phyloP scores from a whole-genome alignment of 441 rosid genomes.

The Hura crepitans region DNA sequence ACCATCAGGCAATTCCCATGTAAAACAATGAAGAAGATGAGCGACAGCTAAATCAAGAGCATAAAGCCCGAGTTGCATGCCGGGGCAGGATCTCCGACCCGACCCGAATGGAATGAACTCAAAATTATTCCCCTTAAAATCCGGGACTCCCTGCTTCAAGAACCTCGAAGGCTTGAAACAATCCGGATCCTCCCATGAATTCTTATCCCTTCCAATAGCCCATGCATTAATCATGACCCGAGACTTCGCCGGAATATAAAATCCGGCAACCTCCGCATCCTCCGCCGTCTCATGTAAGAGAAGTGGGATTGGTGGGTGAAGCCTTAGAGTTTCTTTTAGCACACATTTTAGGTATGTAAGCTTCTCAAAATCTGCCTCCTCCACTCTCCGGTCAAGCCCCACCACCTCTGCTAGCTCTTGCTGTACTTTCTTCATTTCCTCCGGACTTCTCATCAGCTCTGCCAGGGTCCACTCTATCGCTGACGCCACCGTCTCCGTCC shows the following conservation, averaged over 20 bases:
- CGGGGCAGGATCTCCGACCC: constrained; percentile 97
- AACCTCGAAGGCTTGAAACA: constrained; percentile 75
- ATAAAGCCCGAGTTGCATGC: constrained; percentile 90
- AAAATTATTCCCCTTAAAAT: constrained; percentile 74
- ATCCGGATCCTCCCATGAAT: constrained; percentile 75
- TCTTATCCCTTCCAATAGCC: constrained; percentile 74
- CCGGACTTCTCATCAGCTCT: constrained; percentile 74
- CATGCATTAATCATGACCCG: constrained; percentile 83
- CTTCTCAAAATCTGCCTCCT: constrained; percentile 71
- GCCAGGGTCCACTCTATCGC: constrained; percentile 89
- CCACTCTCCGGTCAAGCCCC: constrained; percentile 76
- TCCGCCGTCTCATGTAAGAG: constrained; percentile 89
- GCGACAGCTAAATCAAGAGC: constrained; percentile 75
- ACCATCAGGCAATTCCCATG: constrained; percentile 90
- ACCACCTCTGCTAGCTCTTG: constrained; percentile 76
- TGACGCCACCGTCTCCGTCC: constrained; percentile 95
- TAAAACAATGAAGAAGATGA: constrained; percentile 73
- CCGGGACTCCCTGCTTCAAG: constrained; percentile 52
- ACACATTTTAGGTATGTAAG: constrained; percentile 60
- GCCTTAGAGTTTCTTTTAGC: constrained; percentile 72
- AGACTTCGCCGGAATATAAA: constrained; percentile 57
- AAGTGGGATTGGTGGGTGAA: constrained; percentile 97
- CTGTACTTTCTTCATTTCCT: constrained; percentile 66
- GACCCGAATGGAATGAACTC: constrained; percentile 97
- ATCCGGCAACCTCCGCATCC: constrained; percentile 60